Conservation (phyloP, 163 green algal species). For the Coccomyxa subellipsoidea region DNA sequence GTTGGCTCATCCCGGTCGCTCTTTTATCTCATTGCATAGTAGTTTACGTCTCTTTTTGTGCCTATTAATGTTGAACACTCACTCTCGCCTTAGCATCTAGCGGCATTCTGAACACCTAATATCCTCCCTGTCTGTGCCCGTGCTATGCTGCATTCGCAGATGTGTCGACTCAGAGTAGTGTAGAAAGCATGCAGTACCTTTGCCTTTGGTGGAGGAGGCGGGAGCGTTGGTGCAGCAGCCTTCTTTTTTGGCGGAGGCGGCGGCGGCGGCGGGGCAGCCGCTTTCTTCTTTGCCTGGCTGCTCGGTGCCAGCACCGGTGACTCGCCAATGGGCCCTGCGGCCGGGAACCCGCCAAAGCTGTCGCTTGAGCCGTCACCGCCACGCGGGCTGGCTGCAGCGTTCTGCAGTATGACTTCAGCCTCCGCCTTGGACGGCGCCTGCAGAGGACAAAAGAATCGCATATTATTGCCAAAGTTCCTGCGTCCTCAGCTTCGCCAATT, state of each 20-base stretch:
- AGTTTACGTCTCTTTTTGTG: too few relatives aligned
- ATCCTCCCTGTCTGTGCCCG: too few relatives aligned
- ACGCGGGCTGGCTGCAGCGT: background rate
- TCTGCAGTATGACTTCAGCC: constrained; percentile 7
- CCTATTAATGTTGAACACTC: too few relatives aligned
- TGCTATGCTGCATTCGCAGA: background rate
- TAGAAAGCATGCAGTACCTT: background rate
- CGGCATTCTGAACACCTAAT: too few relatives aligned
- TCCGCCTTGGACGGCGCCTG: constrained; percentile 9
- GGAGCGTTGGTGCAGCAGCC: constrained; percentile 8
- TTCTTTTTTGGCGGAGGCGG: background rate
- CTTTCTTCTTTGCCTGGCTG: background rate
- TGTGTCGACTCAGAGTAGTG: too few relatives aligned
- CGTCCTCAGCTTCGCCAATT: too few relatives aligned
- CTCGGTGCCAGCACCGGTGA: background rate
- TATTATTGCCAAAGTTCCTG: background rate
- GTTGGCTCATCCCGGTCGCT: too few relatives aligned
- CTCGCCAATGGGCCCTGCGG: background rate
- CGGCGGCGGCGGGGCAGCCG: background rate
- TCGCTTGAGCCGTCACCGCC: background rate
- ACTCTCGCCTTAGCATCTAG: too few relatives aligned
- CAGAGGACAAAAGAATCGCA: background rate
- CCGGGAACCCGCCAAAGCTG: background rate
- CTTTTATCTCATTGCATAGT: too few relatives aligned
- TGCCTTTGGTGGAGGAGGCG: constrained; percentile 14